Evolutionary conservation across 306 rosid genomes (phyloP).

Genomic region (Acacia crassicarpa): DNA sequence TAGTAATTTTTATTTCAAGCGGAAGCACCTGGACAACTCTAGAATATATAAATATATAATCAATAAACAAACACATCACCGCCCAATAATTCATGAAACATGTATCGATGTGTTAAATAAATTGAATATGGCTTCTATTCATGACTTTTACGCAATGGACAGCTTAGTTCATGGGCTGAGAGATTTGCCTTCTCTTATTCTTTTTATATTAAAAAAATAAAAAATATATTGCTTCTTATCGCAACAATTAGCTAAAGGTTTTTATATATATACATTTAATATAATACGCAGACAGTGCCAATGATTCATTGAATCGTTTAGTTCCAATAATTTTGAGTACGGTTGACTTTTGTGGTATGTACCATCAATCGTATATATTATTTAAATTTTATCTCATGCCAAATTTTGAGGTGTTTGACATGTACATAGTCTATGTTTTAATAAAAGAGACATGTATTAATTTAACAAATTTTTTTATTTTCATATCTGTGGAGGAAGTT

Average conservation of each 20-base stretch:
- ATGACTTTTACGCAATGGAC: neutral
- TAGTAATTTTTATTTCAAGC: neutral
- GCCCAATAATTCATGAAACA: neutral
- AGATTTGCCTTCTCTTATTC: neutral
- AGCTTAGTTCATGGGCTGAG: neutral
- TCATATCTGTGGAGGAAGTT: neutral
- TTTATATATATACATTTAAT: neutral
- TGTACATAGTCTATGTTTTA: neutral
- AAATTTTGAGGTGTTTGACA: neutral
- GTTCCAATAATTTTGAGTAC: neutral
- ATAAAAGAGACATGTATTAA: neutral
- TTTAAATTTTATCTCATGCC: neutral
- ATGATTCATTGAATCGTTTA: neutral
- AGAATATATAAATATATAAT: neutral
- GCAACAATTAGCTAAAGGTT: neutral
- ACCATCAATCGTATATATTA: neutral
- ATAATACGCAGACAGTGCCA: neutral
- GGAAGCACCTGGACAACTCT: neutral
- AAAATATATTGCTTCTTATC: constrained; percentile 1
- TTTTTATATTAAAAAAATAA: neutral
- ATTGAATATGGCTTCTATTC: neutral
- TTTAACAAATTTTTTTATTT: neutral
- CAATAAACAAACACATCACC: neutral
- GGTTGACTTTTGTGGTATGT: neutral
- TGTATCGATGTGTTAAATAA: neutral